Conservation (phyloP, 192 early-diverging fungal genomes). For the Kickxella alabastrina region DNA sequence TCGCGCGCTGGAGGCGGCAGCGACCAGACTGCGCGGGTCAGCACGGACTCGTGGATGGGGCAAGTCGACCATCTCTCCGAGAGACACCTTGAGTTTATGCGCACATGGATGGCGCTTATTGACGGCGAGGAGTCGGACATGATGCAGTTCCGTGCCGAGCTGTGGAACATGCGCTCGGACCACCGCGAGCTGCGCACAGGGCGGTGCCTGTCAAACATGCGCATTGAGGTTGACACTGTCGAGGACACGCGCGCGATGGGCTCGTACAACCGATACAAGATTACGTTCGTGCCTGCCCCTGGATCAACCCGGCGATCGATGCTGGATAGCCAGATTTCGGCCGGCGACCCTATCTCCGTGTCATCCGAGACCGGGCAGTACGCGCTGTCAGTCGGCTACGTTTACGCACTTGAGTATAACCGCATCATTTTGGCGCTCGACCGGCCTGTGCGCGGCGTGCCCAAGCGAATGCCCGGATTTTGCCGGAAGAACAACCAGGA, state of each 20-base stretch:
- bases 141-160: constrained; percentile 57
- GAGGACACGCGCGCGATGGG: constrained; percentile 26
- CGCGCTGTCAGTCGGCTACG: constrained; percentile 73
- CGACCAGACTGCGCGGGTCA: constrained; percentile 53
- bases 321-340: constrained; percentile 37
- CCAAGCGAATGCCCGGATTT: constrained; percentile 54
- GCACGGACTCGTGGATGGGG: constrained; percentile 57
- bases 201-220: constrained; percentile 46
- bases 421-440: constrained; percentile 59
- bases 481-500: constrained; percentile 57
- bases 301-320: constrained; percentile 8
- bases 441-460: constrained; percentile 63
- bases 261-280: constrained; percentile 35
- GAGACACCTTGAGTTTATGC: constrained; percentile 66
- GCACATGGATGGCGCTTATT: constrained; percentile 73
- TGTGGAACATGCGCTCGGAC: constrained; percentile 59
- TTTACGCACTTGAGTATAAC: constrained; percentile 52
- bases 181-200: constrained; percentile 53
- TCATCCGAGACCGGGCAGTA: constrained; percentile 71
- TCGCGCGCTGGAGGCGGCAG: constrained; percentile 68
- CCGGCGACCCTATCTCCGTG: constrained; percentile 79
- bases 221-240: constrained; percentile 14
- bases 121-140: constrained; percentile 72
- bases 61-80: constrained; percentile 57
- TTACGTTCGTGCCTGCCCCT: constrained; percentile 21